These are phyloP conservation scores for Ricinus communis DNA, from an alignment of 345 rosid genomes.

Conservation along the genomic window DNA sequence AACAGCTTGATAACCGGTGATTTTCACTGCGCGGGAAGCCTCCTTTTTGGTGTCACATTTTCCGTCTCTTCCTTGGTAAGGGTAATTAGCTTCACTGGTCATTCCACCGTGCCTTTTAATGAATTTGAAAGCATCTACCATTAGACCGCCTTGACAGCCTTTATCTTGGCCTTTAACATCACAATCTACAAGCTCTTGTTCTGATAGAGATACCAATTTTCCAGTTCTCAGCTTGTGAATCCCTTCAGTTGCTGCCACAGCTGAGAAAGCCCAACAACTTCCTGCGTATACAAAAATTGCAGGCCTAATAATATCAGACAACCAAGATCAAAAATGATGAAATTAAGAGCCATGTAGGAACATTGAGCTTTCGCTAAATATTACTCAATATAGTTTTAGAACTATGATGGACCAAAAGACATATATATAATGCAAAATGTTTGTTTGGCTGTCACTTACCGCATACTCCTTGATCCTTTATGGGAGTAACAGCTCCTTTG, in stretches of 20 bases:
- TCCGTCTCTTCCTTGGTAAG: conserved; percentile 18
- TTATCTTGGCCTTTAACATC: conserved; percentile 17
- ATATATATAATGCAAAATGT: too few species aligned
- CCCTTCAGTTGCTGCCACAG: conserved; percentile 22
- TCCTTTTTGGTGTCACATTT: conserved; percentile 14
- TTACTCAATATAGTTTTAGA: too few species aligned
- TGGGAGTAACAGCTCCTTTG: conserved; percentile 37
- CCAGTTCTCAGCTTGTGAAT: conserved; percentile 15
- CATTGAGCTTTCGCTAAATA: too few species aligned
- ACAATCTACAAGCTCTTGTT: conserved; percentile 25
- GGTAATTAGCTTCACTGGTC: conserved; percentile 24
- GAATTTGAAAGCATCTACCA: conserved; percentile 33
- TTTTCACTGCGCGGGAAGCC: conserved; percentile 9
- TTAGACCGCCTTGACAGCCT: conserved; percentile 35
- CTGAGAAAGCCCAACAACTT: conserved; percentile 35
- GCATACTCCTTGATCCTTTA: conserved; percentile 42
- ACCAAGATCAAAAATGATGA: too few species aligned
- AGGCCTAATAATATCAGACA: not conserved
- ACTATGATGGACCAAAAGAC: too few species aligned
- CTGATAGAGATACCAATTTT: conserved; percentile 16
- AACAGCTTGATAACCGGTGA: conserved; percentile 29
- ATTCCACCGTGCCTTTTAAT: conserved; percentile 24
- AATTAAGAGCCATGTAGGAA: too few species aligned
- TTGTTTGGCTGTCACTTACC: conserved; percentile 16
- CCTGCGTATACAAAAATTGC: not conserved